Conservation (phyloP, 169 alveolate genomes). For the Cryptosporidium sp. region DNA sequence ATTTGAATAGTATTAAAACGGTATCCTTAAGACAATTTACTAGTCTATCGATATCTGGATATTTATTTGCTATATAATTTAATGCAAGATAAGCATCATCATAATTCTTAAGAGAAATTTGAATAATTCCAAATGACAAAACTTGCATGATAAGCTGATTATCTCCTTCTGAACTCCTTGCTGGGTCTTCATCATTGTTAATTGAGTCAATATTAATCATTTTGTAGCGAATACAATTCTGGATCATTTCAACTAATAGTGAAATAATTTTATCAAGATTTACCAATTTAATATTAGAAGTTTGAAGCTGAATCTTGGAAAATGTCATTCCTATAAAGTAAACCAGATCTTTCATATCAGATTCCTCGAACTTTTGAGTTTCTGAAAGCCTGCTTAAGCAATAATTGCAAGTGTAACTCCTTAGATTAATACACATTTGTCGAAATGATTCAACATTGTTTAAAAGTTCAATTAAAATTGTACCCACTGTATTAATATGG, state of each 20-base stretch:
- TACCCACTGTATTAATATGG: background rate
- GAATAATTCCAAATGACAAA: constrained; percentile 7
- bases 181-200: background rate
- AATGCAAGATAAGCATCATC: constrained; percentile 35
- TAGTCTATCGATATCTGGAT: constrained; percentile 13
- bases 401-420: background rate
- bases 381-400: background rate
- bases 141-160: background rate
- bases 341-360: background rate
- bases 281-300: background rate
- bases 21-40: constrained; percentile 10
- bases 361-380: background rate
- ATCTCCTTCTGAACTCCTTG: background rate
- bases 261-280: background rate
- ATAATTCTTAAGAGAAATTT: constrained; percentile 10
- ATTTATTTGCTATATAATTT: constrained; percentile 19
- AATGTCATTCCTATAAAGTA: constrained; percentile 20
- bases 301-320: background rate
- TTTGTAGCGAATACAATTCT: constrained; percentile 13
- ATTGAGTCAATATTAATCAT: background rate
- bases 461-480: constrained; percentile 2
- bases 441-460: background rate
- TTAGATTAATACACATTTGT: background rate
- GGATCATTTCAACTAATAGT: background rate
- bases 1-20: background rate